Conservation (phyloP, 371 early-diverging fungal species). For the Mucor irregularis region DNA sequence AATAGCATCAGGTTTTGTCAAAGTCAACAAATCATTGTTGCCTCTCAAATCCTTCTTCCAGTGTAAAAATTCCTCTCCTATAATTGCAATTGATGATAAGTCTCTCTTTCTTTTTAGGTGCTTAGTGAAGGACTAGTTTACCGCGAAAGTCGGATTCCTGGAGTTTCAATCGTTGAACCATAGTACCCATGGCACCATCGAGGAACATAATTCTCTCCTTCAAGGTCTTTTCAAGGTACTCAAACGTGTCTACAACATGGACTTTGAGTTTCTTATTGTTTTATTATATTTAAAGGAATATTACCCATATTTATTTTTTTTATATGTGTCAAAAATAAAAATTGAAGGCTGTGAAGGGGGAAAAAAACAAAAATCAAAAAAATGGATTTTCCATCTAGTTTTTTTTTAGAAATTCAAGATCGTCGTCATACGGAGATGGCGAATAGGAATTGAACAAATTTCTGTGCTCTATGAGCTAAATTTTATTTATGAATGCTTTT, state of each 20-base stretch:
- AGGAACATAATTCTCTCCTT: slow-evolving; percentile 87
- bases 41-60: slow-evolving; percentile 87
- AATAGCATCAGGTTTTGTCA: slow-evolving; percentile 88
- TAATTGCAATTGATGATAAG: neutral
- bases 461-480: too few relatives aligned
- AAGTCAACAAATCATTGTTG: slow-evolving; percentile 91
- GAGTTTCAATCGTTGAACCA: slow-evolving; percentile 85
- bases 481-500: too few relatives aligned
- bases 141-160: slow-evolving; percentile 86
- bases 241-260: slow-evolving; percentile 44
- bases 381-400: neutral
- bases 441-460: too few relatives aligned
- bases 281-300: neutral
- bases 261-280: neutral
- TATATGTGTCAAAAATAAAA: neutral
- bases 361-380: neutral
- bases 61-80: slow-evolving; percentile 76
- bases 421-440: neutral
- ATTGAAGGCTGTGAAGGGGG: neutral
- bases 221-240: slow-evolving; percentile 76
- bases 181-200: slow-evolving; percentile 95
- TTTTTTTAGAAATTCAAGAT: neutral
- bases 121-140: too few relatives aligned
- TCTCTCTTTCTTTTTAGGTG: neutral
- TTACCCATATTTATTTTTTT: neutral